phyloP scores from a whole-genome alignment of 176 grass and related monocot species.

The Guadua angustifolia region DNA sequence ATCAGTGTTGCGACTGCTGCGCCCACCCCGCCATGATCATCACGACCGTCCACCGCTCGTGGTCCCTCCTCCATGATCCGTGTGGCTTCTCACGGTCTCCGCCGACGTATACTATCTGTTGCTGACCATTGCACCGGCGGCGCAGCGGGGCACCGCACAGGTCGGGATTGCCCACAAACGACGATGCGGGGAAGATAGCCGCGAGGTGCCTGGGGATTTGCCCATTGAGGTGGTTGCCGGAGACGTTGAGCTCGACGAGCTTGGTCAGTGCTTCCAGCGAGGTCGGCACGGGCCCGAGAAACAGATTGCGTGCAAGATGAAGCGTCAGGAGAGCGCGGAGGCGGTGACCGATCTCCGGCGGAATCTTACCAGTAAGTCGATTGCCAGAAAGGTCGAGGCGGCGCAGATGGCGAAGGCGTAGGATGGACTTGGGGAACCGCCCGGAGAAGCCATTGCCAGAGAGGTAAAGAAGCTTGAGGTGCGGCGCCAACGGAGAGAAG shows the following conservation, averaged over 20 bases:
- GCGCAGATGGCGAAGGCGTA: slow-evolving; percentile 74
- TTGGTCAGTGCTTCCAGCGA: slow-evolving; percentile 50
- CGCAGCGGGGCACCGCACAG: slow-evolving; percentile 62
- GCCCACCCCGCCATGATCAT: slow-evolving; percentile 50
- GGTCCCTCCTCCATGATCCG: slow-evolving; percentile 29
- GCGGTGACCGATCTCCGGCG: slow-evolving; percentile 64
- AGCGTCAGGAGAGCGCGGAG: slow-evolving; percentile 72
- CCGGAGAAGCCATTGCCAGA: slow-evolving; percentile 80
- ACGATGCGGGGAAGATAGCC: slow-evolving; percentile 56
- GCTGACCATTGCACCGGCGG: slow-evolving; percentile 38
- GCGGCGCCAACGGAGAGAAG: slow-evolving; percentile 59
- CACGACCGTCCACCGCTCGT: slow-evolving; percentile 47
- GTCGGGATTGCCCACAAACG: slow-evolving; percentile 58
- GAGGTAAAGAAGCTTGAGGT: slow-evolving; percentile 92
- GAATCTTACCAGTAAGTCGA: slow-evolving; percentile 51
- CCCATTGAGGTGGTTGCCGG: slow-evolving; percentile 66
- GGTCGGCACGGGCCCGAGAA: slow-evolving; percentile 56
- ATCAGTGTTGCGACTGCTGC: slow-evolving; percentile 48
- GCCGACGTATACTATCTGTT: slow-evolving; percentile 35
- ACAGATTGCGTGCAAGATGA: slow-evolving; percentile 57
- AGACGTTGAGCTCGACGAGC: slow-evolving; percentile 70
- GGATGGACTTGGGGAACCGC: slow-evolving; percentile 61
- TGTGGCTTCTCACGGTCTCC: slow-evolving; percentile 6
- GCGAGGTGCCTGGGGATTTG: slow-evolving; percentile 54
- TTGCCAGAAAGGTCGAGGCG: slow-evolving; percentile 79